Evolutionary conservation across 805 yeast genomes (phyloP).

Genomic region (Candida krabiensis): DNA sequence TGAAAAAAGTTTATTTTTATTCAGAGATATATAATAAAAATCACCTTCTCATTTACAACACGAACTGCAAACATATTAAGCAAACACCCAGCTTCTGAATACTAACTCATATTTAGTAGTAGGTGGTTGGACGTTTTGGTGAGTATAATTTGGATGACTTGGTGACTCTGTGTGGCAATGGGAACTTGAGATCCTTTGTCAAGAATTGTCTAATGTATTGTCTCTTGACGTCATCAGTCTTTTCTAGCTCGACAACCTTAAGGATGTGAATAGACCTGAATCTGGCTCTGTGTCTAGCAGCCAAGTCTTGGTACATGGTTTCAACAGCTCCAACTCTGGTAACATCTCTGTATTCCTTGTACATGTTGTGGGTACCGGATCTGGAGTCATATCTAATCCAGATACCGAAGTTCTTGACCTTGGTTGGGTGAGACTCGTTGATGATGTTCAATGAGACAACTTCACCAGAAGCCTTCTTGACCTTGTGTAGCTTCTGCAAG

Average conservation of each 20-base stretch:
- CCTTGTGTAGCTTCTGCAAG: slow-evolving; percentile 98
- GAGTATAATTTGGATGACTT: slow-evolving; percentile 86
- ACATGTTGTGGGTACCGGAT: slow-evolving; percentile 99
- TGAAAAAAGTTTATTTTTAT: slow-evolving; percentile 9
- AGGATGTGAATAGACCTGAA: slow-evolving; percentile 99
- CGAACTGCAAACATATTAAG: slow-evolving; percentile 8
- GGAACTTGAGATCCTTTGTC: slow-evolving; percentile 96
- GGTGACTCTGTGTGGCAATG: slow-evolving; percentile 99
- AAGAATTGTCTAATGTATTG: slow-evolving; percentile 98
- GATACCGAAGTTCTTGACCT: slow-evolving; percentile 99
- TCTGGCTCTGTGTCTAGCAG: slow-evolving; percentile 99
- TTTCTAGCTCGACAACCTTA: slow-evolving; percentile 98
- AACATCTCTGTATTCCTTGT: slow-evolving; percentile 99
- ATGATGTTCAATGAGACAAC: slow-evolving; percentile 89
- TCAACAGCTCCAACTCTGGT: slow-evolving; percentile 99
- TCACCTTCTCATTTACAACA: slow-evolving; percentile 12
- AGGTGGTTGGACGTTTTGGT: slow-evolving; percentile 94
- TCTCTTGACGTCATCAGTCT: slow-evolving; percentile 98
- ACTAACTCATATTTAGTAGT: slow-evolving; percentile 60
- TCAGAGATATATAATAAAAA: slow-evolving; percentile 11
- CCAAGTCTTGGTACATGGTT: slow-evolving; percentile 98
- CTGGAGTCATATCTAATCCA: slow-evolving; percentile 99
- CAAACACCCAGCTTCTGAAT: slow-evolving; percentile 4
- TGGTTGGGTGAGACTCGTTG: slow-evolving; percentile 95
- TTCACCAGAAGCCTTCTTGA: slow-evolving; percentile 99